Evolutionary conservation across 129 eudicot species (phyloP).

Genomic region (Tagetes erecta): DNA sequence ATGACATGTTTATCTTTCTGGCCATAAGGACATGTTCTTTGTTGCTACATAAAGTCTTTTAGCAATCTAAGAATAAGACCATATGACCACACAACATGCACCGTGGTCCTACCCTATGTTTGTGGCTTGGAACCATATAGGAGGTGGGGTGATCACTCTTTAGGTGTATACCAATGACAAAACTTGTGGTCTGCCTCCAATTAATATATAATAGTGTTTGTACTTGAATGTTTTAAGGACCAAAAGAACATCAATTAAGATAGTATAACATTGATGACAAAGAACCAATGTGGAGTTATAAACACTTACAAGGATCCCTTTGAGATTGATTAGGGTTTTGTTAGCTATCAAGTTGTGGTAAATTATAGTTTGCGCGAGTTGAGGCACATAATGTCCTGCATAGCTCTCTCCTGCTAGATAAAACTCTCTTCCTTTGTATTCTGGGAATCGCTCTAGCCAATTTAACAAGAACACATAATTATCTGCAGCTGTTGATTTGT

Average conservation of each 20-base stretch:
- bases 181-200: slow-evolving; percentile 16
- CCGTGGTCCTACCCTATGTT: slow-evolving; percentile 30
- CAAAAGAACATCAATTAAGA: neutral
- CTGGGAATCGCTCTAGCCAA: slow-evolving; percentile 83
- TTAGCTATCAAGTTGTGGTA: slow-evolving; percentile 52
- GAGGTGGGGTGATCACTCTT: slow-evolving; percentile 9
- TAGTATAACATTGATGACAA: neutral
- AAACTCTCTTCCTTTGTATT: slow-evolving; percentile 59
- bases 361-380: slow-evolving; percentile 77
- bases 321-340: slow-evolving; percentile 63
- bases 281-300: neutral
- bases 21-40: slow-evolving; percentile 23
- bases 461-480: slow-evolving; percentile 60
- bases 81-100: slow-evolving; percentile 39
- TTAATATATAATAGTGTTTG: neutral
- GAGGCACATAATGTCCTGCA: slow-evolving; percentile 88
- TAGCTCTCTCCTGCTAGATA: slow-evolving; percentile 80
- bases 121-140: slow-evolving; percentile 22
- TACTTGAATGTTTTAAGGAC: slow-evolving; percentile 15
- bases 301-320: slow-evolving; percentile 75
- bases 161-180: slow-evolving; percentile 17
- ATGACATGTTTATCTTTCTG: slow-evolving; percentile 11
- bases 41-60: slow-evolving; percentile 4
- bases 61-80: slow-evolving; percentile 22
- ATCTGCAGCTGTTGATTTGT: slow-evolving; percentile 54